Conservation (phyloP, 2,329 filamentous ascomycete species). For the Dactylonectria macrodidyma region DNA sequence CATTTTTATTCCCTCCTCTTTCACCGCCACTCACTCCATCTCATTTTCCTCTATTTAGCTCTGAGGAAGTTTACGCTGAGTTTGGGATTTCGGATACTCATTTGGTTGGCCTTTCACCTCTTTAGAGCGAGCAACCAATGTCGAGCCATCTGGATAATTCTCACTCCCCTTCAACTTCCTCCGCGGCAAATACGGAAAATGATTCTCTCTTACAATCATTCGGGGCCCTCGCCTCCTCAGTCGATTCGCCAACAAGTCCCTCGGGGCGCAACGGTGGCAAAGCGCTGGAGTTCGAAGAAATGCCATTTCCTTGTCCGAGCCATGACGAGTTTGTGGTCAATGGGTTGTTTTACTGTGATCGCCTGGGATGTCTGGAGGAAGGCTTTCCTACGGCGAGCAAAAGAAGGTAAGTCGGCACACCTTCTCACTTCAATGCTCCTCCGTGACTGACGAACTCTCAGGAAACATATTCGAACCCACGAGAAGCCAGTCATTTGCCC, state of each 20-base stretch:
- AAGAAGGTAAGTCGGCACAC: slow-evolving; percentile 31
- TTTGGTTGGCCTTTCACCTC: slow-evolving; percentile 23
- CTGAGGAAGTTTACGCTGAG: slow-evolving; percentile 2
- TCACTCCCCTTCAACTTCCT: neutral
- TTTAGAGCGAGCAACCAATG: slow-evolving; percentile 34
- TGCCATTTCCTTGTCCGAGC: slow-evolving; percentile 28
- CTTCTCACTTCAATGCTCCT: fast-evolving
- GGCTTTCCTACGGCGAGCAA: slow-evolving; percentile 23
- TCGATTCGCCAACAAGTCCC: neutral
- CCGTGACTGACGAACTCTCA: slow-evolving; percentile 16
- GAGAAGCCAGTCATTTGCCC: slow-evolving; percentile 38
- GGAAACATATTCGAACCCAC: slow-evolving; percentile 43
- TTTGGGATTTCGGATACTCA: slow-evolving; percentile 16
- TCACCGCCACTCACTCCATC: neutral
- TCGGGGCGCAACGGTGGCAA: slow-evolving; percentile 3
- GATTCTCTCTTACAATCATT: slow-evolving; percentile 17
- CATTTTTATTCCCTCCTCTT: neutral
- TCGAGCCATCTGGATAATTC: slow-evolving; percentile 15
- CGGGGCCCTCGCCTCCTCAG: neutral
- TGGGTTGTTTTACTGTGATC: slow-evolving; percentile 36
- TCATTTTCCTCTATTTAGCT: neutral
- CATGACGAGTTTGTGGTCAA: slow-evolving; percentile 32
- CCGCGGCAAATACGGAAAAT: neutral
- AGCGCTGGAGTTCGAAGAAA: slow-evolving; percentile 30
- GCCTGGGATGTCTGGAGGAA: slow-evolving; percentile 16